Conservation (phyloP, 495 filamentous ascomycete species). For the Rusavskia elegans region DNA sequence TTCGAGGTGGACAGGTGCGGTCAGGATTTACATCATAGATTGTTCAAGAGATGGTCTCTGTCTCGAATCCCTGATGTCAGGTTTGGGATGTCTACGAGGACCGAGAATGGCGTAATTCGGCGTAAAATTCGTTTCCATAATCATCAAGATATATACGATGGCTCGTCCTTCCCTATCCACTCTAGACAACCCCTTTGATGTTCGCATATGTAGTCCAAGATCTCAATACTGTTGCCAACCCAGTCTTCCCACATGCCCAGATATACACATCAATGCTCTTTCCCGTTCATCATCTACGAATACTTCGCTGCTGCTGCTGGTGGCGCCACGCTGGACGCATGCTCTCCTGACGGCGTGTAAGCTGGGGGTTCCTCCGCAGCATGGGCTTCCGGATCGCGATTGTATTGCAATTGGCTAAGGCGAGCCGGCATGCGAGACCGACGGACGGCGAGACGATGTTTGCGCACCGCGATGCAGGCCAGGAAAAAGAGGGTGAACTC, state of each 20-base stretch:
- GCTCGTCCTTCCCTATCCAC: too few relatives aligned
- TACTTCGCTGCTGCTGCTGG: background rate
- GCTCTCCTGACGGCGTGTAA: slow-evolving; percentile 5
- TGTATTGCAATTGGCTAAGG: slow-evolving; percentile 12
- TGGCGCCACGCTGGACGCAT: background rate
- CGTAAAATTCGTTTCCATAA: too few relatives aligned
- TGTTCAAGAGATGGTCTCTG: too few relatives aligned
- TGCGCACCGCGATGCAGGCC: slow-evolving; percentile 11
- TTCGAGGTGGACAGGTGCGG: too few relatives aligned
- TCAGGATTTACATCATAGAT: too few relatives aligned
- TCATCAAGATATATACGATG: too few relatives aligned
- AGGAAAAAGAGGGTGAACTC: slow-evolving; percentile 13
- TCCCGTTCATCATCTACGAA: background rate
- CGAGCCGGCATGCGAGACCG: background rate
- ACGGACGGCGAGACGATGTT: slow-evolving; percentile 3
- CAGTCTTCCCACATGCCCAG: background rate
- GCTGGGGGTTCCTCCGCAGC: slow-evolving; percentile 9
- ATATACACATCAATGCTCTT: background rate
- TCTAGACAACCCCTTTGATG: too few relatives aligned
- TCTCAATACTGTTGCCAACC: too few relatives aligned
- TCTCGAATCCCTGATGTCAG: too few relatives aligned
- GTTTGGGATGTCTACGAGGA: too few relatives aligned
- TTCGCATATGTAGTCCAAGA: too few relatives aligned
- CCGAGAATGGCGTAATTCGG: too few relatives aligned
- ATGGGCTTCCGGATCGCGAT: slow-evolving; percentile 11